These are phyloP conservation scores for Filobasidium floriforme DNA, from an alignment of 768 basidiomycete species.

Conservation along the genomic window DNA sequence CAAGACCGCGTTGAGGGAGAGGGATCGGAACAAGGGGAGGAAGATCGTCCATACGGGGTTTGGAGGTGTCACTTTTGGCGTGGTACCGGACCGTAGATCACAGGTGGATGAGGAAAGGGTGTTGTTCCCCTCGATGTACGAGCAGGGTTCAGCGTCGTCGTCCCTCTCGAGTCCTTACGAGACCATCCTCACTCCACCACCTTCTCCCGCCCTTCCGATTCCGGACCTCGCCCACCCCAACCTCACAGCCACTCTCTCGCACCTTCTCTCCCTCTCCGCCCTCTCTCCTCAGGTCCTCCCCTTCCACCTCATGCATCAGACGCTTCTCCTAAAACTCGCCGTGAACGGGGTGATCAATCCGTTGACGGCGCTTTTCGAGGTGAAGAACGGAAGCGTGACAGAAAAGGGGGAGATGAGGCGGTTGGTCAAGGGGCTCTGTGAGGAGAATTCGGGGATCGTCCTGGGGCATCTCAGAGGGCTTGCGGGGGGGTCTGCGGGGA, in stretches of 20 bases:
- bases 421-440: constrained; percentile 55
- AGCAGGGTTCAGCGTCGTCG: neutral
- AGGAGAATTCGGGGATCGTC: constrained; percentile 65
- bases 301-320: constrained; percentile 59
- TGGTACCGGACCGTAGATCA: constrained; percentile 58
- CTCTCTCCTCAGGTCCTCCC: constrained; percentile 62
- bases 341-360: constrained; percentile 78
- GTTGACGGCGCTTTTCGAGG: constrained; percentile 69
- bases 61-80: constrained; percentile 68
- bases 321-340: constrained; percentile 70
- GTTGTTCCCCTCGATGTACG: constrained; percentile 23
- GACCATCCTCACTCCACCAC: constrained; percentile 26
- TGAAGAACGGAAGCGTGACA: constrained; percentile 70
- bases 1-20: constrained; percentile 46
- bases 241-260: constrained; percentile 62
- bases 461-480: constrained; percentile 38
- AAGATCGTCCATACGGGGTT: constrained; percentile 59
- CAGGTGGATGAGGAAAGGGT: constrained; percentile 33
- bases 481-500: constrained; percentile 1
- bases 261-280: constrained; percentile 52
- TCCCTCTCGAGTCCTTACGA: constrained; percentile 1
- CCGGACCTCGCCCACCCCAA: constrained; percentile 53
- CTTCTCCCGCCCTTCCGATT: constrained; percentile 40
- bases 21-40: constrained; percentile 37
- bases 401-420: constrained; percentile 47